A percentile compares a stretch with the other conserved stretches of the same genome.
phyloP scores from a whole-genome alignment of 2,329 filamentous ascomycete species.

The Fusarium temperatum region DNA sequence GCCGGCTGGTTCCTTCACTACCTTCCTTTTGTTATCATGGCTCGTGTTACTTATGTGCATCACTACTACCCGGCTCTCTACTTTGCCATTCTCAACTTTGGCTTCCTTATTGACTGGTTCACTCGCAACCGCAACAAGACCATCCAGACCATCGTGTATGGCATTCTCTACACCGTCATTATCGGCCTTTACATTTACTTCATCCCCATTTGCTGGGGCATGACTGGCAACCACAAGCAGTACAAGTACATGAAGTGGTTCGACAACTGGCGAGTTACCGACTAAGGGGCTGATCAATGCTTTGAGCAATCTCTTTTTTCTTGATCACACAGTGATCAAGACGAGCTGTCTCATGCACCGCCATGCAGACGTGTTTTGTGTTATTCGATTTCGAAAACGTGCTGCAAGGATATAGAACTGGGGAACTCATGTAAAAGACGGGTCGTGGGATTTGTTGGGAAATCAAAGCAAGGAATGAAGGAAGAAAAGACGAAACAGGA shows the following conservation, averaged over 20 bases:
- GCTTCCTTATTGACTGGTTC: slow-evolving; percentile 89
- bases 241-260: slow-evolving; percentile 97
- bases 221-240: slow-evolving; percentile 84
- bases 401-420: slow-evolving; percentile 31
- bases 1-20: slow-evolving; percentile 98
- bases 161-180: slow-evolving; percentile 74
- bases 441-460: slow-evolving; percentile 31
- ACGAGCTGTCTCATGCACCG: slow-evolving; percentile 20
- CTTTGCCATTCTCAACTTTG: slow-evolving; percentile 90
- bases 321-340: slow-evolving; percentile 24
- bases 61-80: slow-evolving; percentile 99
- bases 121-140: slow-evolving; percentile 71
- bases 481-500: slow-evolving; percentile 37
- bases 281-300: slow-evolving; percentile 49
- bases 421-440: slow-evolving; percentile 35
- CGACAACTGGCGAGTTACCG: slow-evolving; percentile 82
- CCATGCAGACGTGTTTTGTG: slow-evolving; percentile 22
- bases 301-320: slow-evolving; percentile 9
- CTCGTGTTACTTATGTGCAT: slow-evolving; percentile 97
- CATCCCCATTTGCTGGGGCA: slow-evolving; percentile 94
- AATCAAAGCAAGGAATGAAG: slow-evolving; percentile 25
- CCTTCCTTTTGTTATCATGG: slow-evolving; percentile 95
- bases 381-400: slow-evolving; percentile 25
- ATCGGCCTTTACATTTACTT: slow-evolving; percentile 90
- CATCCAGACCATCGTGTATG: slow-evolving; percentile 76